phyloP scores from a whole-genome alignment of 768 basidiomycete species.

The Rhizopogon roseolus region DNA sequence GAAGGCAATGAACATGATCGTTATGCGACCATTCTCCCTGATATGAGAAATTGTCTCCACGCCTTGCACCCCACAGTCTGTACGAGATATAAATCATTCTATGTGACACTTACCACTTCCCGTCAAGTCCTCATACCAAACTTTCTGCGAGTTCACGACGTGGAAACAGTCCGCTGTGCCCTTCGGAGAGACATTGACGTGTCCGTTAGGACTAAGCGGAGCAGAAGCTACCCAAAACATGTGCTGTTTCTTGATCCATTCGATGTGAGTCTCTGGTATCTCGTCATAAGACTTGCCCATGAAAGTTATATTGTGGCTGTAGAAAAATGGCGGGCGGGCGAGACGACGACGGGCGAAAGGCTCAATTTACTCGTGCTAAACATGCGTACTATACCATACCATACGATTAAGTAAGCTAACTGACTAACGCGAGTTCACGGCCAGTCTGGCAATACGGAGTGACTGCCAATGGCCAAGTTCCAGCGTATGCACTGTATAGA shows the following conservation, averaged over 20 bases:
- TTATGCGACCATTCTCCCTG: slow-evolving; percentile 59
- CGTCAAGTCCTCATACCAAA: slow-evolving; percentile 73
- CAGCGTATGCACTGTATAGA: too few species aligned
- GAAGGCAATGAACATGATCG: slow-evolving; percentile 58
- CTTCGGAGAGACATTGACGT: slow-evolving; percentile 68
- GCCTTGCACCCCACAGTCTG: slow-evolving; percentile 26
- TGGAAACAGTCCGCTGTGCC: slow-evolving; percentile 60
- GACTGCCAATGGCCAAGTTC: too few species aligned
- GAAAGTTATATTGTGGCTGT: too few species aligned
- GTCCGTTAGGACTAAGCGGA: slow-evolving; percentile 51
- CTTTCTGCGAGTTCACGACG: slow-evolving; percentile 44
- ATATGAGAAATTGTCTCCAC: slow-evolving; percentile 61
- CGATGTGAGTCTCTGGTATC: slow-evolving; percentile 46
- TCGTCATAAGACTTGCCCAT: slow-evolving; percentile 60
- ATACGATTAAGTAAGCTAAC: too few species aligned
- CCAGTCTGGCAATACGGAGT: too few species aligned
- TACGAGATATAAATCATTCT: not conserved
- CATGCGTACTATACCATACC: too few species aligned
- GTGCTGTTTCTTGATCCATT: slow-evolving; percentile 60
- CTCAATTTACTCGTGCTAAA: too few species aligned
- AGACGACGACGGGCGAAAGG: too few species aligned
- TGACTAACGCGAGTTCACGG: too few species aligned
- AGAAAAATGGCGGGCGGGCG: too few species aligned
- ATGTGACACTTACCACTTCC: slow-evolving; percentile 47
- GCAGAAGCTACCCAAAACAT: slow-evolving; percentile 72